Evolutionary conservation across 1,284 basidiomycete species (phyloP).

Genomic region (Ceratobasidium papillatum): DNA sequence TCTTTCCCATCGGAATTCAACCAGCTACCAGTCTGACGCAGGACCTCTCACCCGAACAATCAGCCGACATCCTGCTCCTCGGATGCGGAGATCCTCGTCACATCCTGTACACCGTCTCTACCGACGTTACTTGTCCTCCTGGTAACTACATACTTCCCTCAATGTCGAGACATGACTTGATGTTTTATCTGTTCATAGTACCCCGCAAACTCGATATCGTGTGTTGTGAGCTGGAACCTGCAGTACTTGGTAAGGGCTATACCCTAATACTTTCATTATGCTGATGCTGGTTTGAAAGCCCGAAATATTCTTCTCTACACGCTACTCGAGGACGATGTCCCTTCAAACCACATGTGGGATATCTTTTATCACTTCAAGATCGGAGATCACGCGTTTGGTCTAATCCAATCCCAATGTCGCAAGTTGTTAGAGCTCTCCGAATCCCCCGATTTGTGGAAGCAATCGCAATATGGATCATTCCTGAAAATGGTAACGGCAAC

Average conservation of each 20-base stretch:
- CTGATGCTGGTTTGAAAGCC: constrained; percentile 49
- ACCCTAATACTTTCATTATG: background rate
- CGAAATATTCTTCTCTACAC: constrained; percentile 56
- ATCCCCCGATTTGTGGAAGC: constrained; percentile 57
- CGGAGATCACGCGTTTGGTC: constrained; percentile 54
- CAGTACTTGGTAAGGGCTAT: constrained; percentile 60
- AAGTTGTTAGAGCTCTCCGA: constrained; percentile 56
- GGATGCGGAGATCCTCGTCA: constrained; percentile 67
- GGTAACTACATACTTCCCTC: background rate
- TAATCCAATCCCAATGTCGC: constrained; percentile 58
- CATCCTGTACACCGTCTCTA: constrained; percentile 62
- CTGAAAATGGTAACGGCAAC: constrained; percentile 54
- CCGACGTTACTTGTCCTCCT: constrained; percentile 53
- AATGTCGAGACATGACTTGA: background rate
- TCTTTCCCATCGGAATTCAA: constrained; percentile 62
- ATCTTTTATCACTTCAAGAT: constrained; percentile 66
- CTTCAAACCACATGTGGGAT: constrained; percentile 58
- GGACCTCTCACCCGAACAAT: constrained; percentile 58
- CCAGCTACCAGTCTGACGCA: constrained; percentile 61
- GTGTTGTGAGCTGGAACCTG: constrained; percentile 68
- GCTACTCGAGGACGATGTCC: constrained; percentile 52
- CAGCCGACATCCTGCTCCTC: constrained; percentile 60
- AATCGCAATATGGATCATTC: constrained; percentile 55
- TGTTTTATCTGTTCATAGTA: constrained; percentile 45
- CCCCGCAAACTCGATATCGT: constrained; percentile 62